Conservation (phyloP, 495 filamentous ascomycete species). For the Platismatia glauca region DNA sequence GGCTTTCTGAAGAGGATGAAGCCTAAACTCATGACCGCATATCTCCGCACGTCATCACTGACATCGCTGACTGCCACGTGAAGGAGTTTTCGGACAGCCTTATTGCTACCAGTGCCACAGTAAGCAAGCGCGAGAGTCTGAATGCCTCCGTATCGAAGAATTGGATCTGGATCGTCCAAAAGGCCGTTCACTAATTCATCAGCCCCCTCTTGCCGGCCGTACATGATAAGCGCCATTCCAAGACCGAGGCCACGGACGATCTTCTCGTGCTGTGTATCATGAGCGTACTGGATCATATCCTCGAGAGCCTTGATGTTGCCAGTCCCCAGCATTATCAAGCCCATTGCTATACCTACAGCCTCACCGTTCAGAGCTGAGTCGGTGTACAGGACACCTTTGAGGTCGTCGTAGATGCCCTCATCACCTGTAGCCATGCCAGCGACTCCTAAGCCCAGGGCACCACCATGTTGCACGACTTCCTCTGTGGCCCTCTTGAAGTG, state of each 20-base stretch:
- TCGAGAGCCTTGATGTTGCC: slow-evolving; percentile 84
- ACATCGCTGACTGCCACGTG: slow-evolving; percentile 98
- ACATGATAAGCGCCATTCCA: slow-evolving; percentile 99
- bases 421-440: slow-evolving; percentile 96
- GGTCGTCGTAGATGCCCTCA: slow-evolving; percentile 81
- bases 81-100: slow-evolving; percentile 93
- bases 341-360: slow-evolving; percentile 91
- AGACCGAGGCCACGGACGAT: slow-evolving; percentile 91
- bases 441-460: slow-evolving; percentile 88
- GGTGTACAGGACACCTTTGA: slow-evolving; percentile 75
- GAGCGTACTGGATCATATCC: slow-evolving; percentile 94
- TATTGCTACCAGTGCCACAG: slow-evolving; percentile 95
- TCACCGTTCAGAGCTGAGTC: slow-evolving; percentile 96
- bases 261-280: slow-evolving; percentile 98
- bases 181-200: slow-evolving; percentile 91
- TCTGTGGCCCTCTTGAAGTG: slow-evolving; percentile 81
- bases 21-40: slow-evolving; percentile 96
- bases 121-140: slow-evolving; percentile 98
- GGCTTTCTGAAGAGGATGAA: slow-evolving; percentile 99
- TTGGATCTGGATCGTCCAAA: slow-evolving; percentile 86
- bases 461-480: slow-evolving; percentile 95
- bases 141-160: slow-evolving; percentile 92
- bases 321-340: slow-evolving; percentile 93
- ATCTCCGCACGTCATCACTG: slow-evolving; percentile 90
- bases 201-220: slow-evolving; percentile 85